Evolutionary conservation across 345 rosid genomes (phyloP).

Genomic region (Rhodamnia rubescens): DNA sequence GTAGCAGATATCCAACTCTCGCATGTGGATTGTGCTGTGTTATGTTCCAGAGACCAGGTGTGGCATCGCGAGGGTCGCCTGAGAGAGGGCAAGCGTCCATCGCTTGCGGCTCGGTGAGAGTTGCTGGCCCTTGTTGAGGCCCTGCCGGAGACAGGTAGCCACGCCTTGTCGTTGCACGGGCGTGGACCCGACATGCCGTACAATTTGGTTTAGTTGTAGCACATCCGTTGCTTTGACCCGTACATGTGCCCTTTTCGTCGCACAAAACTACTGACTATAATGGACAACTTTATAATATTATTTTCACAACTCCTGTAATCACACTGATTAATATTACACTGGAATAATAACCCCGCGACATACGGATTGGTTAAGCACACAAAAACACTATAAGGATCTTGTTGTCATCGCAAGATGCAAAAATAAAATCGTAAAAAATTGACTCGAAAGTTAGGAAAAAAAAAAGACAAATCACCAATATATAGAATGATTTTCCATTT

Average conservation of each 20-base stretch:
- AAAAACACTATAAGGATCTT: background rate
- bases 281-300: background rate
- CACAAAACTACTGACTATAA: background rate
- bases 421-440: background rate
- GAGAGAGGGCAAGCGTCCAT: background rate
- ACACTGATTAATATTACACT: no score
- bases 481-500: background rate
- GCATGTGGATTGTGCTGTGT: background rate
- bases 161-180: background rate
- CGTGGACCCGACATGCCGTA: background rate
- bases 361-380: background rate
- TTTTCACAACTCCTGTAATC: background rate
- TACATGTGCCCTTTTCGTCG: background rate
- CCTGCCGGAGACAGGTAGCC: background rate
- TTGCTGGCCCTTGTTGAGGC: no score
- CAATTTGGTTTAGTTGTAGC: background rate
- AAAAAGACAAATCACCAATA: background rate
- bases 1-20: background rate
- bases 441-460: background rate
- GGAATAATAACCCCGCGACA: background rate
- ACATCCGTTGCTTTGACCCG: background rate
- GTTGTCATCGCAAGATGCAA: background rate
- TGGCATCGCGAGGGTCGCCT: background rate
- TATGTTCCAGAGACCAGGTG: background rate
- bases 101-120: background rate